Percentiles rank a stretch among this genome's conserved stretches.
These are phyloP conservation scores for Scolecobasidium constrictum DNA, from an alignment of 2,329 filamentous ascomycete species.

Conservation along the genomic window DNA sequence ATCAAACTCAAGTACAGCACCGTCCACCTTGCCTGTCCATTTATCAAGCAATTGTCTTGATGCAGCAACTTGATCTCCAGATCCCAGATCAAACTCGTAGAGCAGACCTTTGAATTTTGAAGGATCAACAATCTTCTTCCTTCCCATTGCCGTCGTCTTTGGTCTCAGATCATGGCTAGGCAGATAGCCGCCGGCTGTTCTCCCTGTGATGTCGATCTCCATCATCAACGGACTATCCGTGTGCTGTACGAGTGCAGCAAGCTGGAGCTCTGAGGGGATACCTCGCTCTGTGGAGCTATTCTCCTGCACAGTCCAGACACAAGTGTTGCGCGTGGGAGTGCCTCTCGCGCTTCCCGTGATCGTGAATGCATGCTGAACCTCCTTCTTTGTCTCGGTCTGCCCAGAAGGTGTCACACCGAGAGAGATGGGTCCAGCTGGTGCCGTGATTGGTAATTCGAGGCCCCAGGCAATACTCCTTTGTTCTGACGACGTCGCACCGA, in stretches of 20 bases:
- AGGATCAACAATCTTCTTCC: conserved; percentile 4
- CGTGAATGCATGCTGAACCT: conserved; percentile 8
- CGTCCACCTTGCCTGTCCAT: conserved; percentile 7
- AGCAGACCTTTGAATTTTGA: conserved; percentile 3
- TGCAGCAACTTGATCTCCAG: not conserved
- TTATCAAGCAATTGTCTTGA: conserved; percentile 1
- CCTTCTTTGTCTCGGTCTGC: not conserved
- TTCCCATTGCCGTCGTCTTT: conserved; percentile 5
- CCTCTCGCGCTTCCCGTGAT: conserved; percentile 6
- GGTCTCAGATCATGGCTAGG: conserved; percentile 4
- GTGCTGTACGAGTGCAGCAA: conserved; percentile 7
- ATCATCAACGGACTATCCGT: not conserved
- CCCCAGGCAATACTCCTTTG: conserved; percentile 7
- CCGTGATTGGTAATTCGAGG: conserved; percentile 4
- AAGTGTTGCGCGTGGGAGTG: conserved; percentile 1
- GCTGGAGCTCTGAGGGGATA: conserved; percentile 7
- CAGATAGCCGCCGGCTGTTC: conserved; percentile 4
- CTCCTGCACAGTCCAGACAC: conserved; percentile 9
- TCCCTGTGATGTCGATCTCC: conserved; percentile 5
- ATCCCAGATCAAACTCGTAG: conserved; percentile 1
- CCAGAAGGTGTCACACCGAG: conserved; percentile 4
- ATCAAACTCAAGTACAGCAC: conserved; percentile 7
- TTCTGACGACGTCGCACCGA: conserved; percentile 1
- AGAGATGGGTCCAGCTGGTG: conserved; percentile 6
- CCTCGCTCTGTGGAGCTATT: conserved; percentile 6